phyloP scores from a whole-genome alignment of 345 rosid genomes.

The Corchorus capsularis region DNA sequence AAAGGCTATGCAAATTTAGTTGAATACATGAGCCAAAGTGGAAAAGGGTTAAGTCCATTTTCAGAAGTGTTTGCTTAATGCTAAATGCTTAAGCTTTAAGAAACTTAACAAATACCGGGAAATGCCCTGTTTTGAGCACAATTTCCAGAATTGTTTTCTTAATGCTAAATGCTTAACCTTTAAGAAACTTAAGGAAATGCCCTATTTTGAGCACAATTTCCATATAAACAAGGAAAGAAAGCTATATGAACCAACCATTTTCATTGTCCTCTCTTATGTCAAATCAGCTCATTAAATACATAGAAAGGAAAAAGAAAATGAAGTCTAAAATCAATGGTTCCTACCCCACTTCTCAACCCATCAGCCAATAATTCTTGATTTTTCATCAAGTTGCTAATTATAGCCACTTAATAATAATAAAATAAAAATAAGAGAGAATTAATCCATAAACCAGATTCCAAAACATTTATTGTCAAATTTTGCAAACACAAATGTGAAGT shows the following conservation, averaged over 20 bases:
- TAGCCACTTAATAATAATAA: background rate
- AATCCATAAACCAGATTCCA: slow-evolving; percentile 2
- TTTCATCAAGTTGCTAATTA: background rate
- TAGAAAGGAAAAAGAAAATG: background rate
- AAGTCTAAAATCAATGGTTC: background rate
- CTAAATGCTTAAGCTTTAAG: no score
- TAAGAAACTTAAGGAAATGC: background rate
- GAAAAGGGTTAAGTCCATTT: background rate
- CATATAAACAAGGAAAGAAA: background rate
- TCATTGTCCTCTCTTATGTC: background rate
- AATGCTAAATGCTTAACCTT: no score
- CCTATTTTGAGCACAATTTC: background rate
- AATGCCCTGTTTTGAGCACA: background rate
- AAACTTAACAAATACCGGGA: background rate
- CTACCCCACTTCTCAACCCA: background rate
- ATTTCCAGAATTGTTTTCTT: background rate
- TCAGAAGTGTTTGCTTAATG: background rate
- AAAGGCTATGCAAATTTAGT: background rate
- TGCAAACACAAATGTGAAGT: background rate
- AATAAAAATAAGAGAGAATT: no score
- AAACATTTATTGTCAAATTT: background rate
- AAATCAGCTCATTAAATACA: background rate
- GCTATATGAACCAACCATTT: background rate
- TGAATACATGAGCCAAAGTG: background rate
- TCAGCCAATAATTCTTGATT: slow-evolving; percentile 1